phyloP scores from a whole-genome alignment of 768 basidiomycete species.

The Trametes meyenii region DNA sequence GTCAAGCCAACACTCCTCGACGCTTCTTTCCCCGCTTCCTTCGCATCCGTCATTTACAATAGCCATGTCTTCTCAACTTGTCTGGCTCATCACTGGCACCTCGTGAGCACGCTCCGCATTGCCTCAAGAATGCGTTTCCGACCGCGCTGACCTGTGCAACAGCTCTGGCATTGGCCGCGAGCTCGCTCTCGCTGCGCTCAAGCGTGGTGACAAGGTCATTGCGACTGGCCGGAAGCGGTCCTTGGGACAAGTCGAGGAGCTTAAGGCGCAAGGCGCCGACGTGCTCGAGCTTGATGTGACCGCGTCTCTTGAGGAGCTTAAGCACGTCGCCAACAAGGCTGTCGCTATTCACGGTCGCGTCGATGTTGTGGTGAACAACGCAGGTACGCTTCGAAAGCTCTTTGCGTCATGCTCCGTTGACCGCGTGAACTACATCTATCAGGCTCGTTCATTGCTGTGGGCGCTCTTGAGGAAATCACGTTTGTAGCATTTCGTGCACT shows the following conservation, averaged over 20 bases:
- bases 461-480: neutral
- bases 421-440: neutral
- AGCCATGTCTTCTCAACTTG: neutral
- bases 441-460: neutral
- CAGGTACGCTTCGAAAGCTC: neutral
- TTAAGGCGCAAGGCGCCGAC: slow-evolving; percentile 31
- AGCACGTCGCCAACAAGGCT: slow-evolving; percentile 27
- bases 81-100: neutral
- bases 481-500: neutral
- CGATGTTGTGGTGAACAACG: slow-evolving; percentile 27
- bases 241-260: slow-evolving; percentile 33
- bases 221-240: slow-evolving; percentile 20
- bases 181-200: slow-evolving; percentile 20
- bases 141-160: neutral
- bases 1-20: too few relatives aligned
- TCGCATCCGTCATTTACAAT: neutral
- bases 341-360: slow-evolving; percentile 23
- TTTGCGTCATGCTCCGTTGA: neutral
- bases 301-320: slow-evolving; percentile 21
- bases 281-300: slow-evolving; percentile 34
- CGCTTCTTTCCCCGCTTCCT: neutral
- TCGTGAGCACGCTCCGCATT: neutral
- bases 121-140: neutral
- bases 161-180: slow-evolving; percentile 23
- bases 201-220: slow-evolving; percentile 27